Evolutionary conservation across 768 basidiomycete species (phyloP), one percentile per base, ranked within the genome.

Genomic region (Rhodocollybia butyracea): DNA sequence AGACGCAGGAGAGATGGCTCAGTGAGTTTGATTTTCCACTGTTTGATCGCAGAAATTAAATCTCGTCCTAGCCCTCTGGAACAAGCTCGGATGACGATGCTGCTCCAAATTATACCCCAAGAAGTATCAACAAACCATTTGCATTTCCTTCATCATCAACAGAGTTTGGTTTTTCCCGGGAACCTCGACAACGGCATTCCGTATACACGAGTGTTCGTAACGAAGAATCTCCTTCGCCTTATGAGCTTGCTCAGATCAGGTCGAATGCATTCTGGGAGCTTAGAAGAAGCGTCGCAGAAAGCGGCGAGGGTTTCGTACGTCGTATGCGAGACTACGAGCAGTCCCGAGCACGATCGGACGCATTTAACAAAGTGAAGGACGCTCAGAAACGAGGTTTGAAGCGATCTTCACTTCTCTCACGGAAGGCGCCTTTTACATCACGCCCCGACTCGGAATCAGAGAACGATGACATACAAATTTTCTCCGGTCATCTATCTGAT

Each of bases 251-350:
- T 31, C 76, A 72, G 39, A 70, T 88, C 46, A 81, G 82, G 55
- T 82, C 85, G 0, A 75, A 74, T 54, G 88, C 88, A 5, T 87
- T 88, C 57, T 76, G 77, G 68, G 85, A 88, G 59, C 77, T 90
- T 36, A 82, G 76, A 41, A 74, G 77, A 62, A 86, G 80, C 58
- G 75, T 89, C 21, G 74, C 75, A 27, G 81, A 87, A 60, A 82
- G 74, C 59, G 86, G 84, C 19, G 86, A 89, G 60, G 81, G 83
- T 6, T 76, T 89, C 46, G 77, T 90, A 12, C 79, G 75, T 54
- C 83, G 84, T 50, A 89, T 90, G 88, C 84, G 84, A 54, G 83
- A 88, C 59, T 86, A 83, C 64, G 88, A 89, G 66, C 69, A 74
- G 46, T 73, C 75, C 24, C 74, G 82, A 54, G 78, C 78, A 34